A percentile compares a stretch with the other conserved stretches of the same genome.
Evolutionary conservation across 371 early-diverging fungal genomes (phyloP).

Genomic region (Mucor saturninus): DNA sequence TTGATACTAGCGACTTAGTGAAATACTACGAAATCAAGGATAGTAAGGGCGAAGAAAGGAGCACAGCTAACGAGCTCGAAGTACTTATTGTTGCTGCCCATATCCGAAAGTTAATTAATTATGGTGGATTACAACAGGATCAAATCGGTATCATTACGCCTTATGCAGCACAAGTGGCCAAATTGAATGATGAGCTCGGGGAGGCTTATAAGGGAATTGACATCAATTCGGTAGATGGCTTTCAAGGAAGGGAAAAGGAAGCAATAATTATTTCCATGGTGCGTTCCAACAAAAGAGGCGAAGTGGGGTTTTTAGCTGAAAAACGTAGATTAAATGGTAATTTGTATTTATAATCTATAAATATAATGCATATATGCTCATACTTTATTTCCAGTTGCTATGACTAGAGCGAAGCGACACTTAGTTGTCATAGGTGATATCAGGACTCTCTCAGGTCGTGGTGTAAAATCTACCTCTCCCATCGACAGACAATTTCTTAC

Average conservation of each 20-base stretch:
- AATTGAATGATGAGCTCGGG: constrained; percentile 32
- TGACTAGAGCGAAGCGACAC: constrained; percentile 91
- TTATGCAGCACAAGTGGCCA: constrained; percentile 78
- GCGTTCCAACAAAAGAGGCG: constrained; percentile 75
- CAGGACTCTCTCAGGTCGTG: constrained; percentile 48
- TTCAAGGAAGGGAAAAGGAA: constrained; percentile 96
- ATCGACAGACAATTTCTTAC: constrained; percentile 50
- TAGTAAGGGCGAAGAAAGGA: constrained; percentile 60
- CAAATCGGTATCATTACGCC: constrained; percentile 88
- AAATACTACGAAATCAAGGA: constrained; percentile 64
- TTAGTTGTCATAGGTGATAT: constrained; percentile 86
- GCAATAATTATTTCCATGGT: constrained; percentile 88
- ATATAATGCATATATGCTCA: background rate
- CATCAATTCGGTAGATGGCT: constrained; percentile 92
- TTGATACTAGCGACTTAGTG: constrained; percentile 27
- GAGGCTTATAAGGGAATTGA: constrained; percentile 58
- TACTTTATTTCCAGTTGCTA: constrained; percentile 63
- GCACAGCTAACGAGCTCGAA: constrained; percentile 75
- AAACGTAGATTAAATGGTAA: constrained; percentile 79
- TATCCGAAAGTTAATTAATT: constrained; percentile 56
- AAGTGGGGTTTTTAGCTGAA: constrained; percentile 90
- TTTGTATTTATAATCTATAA: background rate
- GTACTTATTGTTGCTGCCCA: constrained; percentile 67
- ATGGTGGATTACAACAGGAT: constrained; percentile 60
- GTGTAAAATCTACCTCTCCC: background rate